Conservation (phyloP, 805 yeast species). For the Komagataella pseudopastoris region DNA sequence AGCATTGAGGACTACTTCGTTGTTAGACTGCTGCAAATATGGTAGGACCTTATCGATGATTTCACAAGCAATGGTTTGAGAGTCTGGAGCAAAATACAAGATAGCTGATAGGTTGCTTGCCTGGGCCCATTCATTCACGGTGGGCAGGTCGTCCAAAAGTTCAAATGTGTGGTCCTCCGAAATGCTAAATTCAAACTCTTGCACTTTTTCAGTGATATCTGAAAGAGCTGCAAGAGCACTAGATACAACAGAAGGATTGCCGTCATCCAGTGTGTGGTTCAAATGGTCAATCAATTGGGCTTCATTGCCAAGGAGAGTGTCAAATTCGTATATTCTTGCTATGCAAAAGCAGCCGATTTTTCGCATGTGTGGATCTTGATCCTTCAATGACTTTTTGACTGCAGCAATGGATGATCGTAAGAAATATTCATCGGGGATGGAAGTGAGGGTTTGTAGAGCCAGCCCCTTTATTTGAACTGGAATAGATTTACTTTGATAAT, state of each 20-base stretch:
- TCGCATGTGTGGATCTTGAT: conserved; percentile 44
- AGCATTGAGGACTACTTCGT: conserved; percentile 71
- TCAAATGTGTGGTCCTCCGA: conserved; percentile 32
- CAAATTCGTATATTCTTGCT: conserved; percentile 49
- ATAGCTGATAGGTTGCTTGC: conserved; percentile 51
- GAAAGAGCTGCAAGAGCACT: conserved; percentile 58
- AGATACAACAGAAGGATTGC: conserved; percentile 47
- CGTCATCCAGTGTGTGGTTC: conserved; percentile 42
- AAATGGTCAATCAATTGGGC: conserved; percentile 31
- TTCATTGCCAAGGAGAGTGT: conserved; percentile 28
- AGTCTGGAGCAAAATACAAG: conserved; percentile 58
- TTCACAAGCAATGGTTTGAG: conserved; percentile 47
- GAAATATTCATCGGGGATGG: conserved; percentile 42
- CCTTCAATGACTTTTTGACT: conserved; percentile 22
- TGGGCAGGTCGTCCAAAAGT: conserved; percentile 23
- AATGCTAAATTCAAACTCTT: conserved; percentile 35
- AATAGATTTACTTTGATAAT: conserved; percentile 24
- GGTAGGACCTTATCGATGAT: conserved; percentile 58
- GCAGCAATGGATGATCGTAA: conserved; percentile 28
- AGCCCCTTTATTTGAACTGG: conserved; percentile 40
- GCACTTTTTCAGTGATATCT: conserved; percentile 46
- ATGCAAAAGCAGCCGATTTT: conserved; percentile 60
- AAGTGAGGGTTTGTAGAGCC: conserved; percentile 50
- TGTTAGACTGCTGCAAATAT: conserved; percentile 64
- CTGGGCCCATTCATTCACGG: conserved; percentile 64